These are phyloP conservation scores for Seiridium cupressi DNA, from an alignment of 2,329 filamentous ascomycete species.

Conservation along the genomic window DNA sequence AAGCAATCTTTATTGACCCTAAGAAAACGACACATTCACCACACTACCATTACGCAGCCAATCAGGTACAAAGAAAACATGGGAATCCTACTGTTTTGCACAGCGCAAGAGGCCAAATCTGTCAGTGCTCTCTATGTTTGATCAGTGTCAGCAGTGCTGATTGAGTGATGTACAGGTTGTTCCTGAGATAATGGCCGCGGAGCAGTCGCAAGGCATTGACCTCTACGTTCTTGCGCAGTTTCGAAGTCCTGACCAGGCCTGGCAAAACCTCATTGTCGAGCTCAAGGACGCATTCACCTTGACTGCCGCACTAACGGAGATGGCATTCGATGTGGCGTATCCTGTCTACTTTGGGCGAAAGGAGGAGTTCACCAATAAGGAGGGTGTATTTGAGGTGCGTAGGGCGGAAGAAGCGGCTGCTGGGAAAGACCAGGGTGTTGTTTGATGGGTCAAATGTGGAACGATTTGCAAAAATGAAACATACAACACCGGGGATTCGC, in stretches of 20 bases:
- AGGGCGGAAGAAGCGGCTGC: not conserved
- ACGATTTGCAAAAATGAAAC: too few relatives aligned
- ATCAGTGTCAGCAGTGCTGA: not conserved
- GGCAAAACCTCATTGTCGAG: not conserved
- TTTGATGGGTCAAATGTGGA: not conserved
- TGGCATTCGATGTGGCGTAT: slow-evolving; percentile 6
- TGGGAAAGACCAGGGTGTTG: not conserved
- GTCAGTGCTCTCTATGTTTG: slow-evolving; percentile 1
- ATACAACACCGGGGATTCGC: too few relatives aligned
- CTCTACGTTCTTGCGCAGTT: not conserved
- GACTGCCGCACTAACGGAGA: not conserved
- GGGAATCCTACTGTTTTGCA: slow-evolving; percentile 9
- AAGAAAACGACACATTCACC: not conserved
- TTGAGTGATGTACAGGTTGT: not conserved
- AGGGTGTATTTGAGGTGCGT: slow-evolving; percentile 10
- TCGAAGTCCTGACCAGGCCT: not conserved
- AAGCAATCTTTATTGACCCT: not conserved
- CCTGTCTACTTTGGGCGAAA: slow-evolving; percentile 10
- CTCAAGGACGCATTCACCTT: not conserved
- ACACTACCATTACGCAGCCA: not conserved
- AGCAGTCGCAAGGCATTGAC: not conserved
- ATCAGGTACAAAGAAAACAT: not conserved
- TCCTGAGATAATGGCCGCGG: not conserved
- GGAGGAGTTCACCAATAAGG: slow-evolving; percentile 7
- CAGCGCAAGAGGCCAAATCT: slow-evolving; percentile 6